Conservation (phyloP, 2,329 filamentous ascomycete genomes). For the Paecilomyces sp. region DNA sequence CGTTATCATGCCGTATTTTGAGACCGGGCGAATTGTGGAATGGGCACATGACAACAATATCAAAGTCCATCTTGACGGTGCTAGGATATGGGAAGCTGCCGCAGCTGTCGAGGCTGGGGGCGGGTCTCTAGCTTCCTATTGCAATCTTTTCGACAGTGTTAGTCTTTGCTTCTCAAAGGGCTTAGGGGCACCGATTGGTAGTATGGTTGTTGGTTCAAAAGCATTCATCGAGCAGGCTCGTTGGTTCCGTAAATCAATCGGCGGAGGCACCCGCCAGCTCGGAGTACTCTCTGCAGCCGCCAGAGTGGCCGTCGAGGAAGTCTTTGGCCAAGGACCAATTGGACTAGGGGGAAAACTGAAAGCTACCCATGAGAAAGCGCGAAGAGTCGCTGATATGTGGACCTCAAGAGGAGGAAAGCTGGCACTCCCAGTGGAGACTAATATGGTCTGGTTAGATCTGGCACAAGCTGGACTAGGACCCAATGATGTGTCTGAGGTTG, state of each 20-base stretch:
- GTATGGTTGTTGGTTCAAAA: constrained; percentile 58
- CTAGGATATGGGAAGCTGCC: constrained; percentile 74
- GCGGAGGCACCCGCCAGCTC: constrained; percentile 71
- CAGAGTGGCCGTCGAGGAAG: constrained; percentile 69
- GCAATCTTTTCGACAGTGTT: constrained; percentile 63
- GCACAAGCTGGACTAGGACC: constrained; percentile 49
- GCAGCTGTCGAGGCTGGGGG: constrained; percentile 50
- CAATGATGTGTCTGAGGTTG: constrained; percentile 49
- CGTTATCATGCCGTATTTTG: constrained; percentile 66
- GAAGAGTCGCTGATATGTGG: constrained; percentile 60
- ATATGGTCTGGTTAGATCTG: constrained; percentile 83
- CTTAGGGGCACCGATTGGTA: constrained; percentile 72
- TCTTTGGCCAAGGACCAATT: constrained; percentile 55
- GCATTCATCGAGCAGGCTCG: constrained; percentile 58
- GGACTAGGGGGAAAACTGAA: constrained; percentile 57
- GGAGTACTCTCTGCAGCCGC: constrained; percentile 72
- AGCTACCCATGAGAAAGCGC: constrained; percentile 56
- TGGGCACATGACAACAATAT: constrained; percentile 63
- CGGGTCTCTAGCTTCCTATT: constrained; percentile 60
- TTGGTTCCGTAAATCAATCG: constrained; percentile 75
- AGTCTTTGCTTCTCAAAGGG: constrained; percentile 78
- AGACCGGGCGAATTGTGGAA: constrained; percentile 60
- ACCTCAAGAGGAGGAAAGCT: constrained; percentile 60
- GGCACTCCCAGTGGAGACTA: constrained; percentile 67
- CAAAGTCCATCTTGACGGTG: constrained; percentile 70